Percentiles rank a stretch among this genome's conserved stretches.
phyloP scores from a whole-genome alignment of 768 basidiomycete genomes.

The Trametes cingulata region DNA sequence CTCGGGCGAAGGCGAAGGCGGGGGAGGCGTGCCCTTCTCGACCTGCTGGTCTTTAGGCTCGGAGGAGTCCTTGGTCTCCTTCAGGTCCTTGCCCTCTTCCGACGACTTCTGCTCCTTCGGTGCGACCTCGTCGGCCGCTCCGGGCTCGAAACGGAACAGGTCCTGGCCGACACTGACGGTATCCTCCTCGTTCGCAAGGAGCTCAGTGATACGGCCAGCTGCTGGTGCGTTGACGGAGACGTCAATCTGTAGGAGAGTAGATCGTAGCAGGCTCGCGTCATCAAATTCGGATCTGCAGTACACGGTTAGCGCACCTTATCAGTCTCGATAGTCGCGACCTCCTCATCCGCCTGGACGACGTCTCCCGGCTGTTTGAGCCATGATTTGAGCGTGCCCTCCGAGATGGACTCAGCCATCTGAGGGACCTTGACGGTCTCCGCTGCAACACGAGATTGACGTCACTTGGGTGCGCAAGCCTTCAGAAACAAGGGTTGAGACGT shows the following conservation, averaged over 20 bases:
- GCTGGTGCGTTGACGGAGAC: constrained; percentile 93
- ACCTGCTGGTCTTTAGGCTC: constrained; percentile 52
- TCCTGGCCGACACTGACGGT: constrained; percentile 96
- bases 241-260: constrained; percentile 77
- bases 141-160: constrained; percentile 86
- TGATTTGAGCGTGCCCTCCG: constrained; percentile 93
- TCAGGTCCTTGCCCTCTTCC: constrained; percentile 23
- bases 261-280: neutral
- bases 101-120: constrained; percentile 26
- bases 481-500: constrained; percentile 21
- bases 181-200: constrained; percentile 88
- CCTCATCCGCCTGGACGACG: constrained; percentile 87
- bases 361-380: constrained; percentile 96
- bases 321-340: constrained; percentile 97
- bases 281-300: too few species aligned
- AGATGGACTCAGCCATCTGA: constrained; percentile 98
- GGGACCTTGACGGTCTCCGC: constrained; percentile 93
- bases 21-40: constrained; percentile 45
- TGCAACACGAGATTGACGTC: constrained; percentile 34
- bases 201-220: constrained; percentile 84
- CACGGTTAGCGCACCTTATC: constrained; percentile 73
- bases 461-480: constrained; percentile 3
- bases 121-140: constrained; percentile 36
- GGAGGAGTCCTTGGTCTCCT: constrained; percentile 40
- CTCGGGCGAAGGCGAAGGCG: constrained; percentile 43